These are phyloP conservation scores for Ophiostoma piceae DNA, from an alignment of 2,329 filamentous ascomycete species.

Conservation along the genomic window DNA sequence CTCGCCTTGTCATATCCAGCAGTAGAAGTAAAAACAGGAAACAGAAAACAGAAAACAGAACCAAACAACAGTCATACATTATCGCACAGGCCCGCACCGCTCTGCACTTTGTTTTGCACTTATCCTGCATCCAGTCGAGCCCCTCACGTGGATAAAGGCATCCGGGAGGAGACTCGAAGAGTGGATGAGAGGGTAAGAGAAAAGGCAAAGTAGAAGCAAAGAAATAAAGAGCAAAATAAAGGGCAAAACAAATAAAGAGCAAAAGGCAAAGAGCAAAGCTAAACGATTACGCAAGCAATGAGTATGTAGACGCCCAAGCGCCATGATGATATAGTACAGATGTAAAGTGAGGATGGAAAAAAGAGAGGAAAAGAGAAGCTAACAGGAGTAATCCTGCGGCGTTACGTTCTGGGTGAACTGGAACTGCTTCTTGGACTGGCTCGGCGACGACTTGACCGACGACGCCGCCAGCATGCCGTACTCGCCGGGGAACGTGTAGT, in stretches of 20 bases:
- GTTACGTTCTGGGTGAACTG: conserved; percentile 46
- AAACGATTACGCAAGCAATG: too few species aligned
- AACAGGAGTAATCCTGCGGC: conserved; percentile 37
- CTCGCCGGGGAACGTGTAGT: conserved; percentile 50
- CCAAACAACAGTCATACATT: neutral
- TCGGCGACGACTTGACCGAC: conserved; percentile 31
- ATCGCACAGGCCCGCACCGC: neutral
- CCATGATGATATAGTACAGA: neutral
- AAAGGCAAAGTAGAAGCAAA: neutral
- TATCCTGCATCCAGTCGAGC: neutral
- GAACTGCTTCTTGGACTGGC: conserved; percentile 38
- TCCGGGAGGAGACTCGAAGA: neutral
- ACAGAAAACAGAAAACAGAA: neutral
- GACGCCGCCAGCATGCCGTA: conserved; percentile 33
- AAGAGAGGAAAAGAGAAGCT: neutral
- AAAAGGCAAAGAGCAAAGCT: neutral
- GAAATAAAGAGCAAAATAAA: neutral
- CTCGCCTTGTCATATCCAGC: conserved; percentile 7
- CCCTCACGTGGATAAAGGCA: neutral
- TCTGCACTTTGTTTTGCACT: neutral
- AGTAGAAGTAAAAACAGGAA: neutral
- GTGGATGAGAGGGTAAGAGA: neutral
- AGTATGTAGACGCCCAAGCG: neutral
- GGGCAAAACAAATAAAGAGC: neutral
- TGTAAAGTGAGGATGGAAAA: neutral